A percentile compares a stretch with the other conserved stretches of the same genome.
phyloP scores from a whole-genome alignment of 495 filamentous ascomycete species.

The Xanthoparmelia taractica region DNA sequence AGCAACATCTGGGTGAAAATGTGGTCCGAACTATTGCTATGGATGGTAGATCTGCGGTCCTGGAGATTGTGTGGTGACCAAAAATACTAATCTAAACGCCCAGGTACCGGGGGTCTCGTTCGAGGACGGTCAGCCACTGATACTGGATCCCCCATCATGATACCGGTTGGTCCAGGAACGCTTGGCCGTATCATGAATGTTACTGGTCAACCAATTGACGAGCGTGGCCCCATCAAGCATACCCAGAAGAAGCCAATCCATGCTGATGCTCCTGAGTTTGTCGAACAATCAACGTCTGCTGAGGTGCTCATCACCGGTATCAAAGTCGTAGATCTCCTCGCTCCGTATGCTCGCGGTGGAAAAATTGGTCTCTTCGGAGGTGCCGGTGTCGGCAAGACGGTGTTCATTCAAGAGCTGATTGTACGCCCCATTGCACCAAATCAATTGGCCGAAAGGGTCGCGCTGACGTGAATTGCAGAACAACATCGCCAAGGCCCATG shows the following conservation, averaged over 20 bases:
- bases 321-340: conserved; percentile 98
- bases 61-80: not conserved
- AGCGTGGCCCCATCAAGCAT: conserved; percentile 95
- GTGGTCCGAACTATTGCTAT: conserved; percentile 99
- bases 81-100: not conserved
- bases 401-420: conserved; percentile 99
- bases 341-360: conserved; percentile 99
- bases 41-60: conserved; percentile 69
- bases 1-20: conserved; percentile 99
- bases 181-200: conserved; percentile 99
- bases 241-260: conserved; percentile 84
- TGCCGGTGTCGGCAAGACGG: conserved; percentile 99
- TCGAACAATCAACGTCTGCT: conserved; percentile 88
- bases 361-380: conserved; percentile 99
- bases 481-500: conserved; percentile 99
- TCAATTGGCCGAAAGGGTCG: not conserved
- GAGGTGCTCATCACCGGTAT: conserved; percentile 98
- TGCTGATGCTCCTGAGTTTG: conserved; percentile 82
- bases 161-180: conserved; percentile 90
- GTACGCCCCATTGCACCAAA: conserved; percentile 38
- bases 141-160: conserved; percentile 91
- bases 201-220: conserved; percentile 99
- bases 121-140: conserved; percentile 79
- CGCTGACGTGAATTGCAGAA: conserved; percentile 49
- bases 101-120: conserved; percentile 97